Base-by-base conservation (phyloP, 2,329 filamentous ascomycete genomes). In the Fusarium xylarioides region DNA sequence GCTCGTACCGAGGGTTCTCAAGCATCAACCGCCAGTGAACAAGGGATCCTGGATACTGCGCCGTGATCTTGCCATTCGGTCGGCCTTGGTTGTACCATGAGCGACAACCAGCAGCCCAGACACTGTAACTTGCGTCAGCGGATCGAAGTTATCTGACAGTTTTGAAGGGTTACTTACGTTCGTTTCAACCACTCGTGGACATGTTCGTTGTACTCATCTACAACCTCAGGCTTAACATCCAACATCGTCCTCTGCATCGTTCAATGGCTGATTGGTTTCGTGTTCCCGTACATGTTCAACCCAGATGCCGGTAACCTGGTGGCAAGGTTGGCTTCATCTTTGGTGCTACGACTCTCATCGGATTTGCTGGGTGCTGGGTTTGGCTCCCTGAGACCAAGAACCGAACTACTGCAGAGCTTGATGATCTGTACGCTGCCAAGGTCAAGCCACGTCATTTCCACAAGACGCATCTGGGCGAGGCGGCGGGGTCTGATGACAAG, bases 231-330 rank as follows among this genome's bases (percentile, higher is more conserved):
- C 28, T 67, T 67, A 11, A 63, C 64, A 10, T 67, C 64, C 11
- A 34, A 66, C 18, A 57, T 46, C 2, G 49, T 68, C 9, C 44
- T 61, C 21, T 58, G 53, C 3, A n/a, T 47, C 2, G 28, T 55
- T 1, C 52, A 47, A 21, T 61, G 56, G 28, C 37, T 58, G 6
- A 58, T 63, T 28, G 28, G 37, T 7, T 68, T 68, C 34, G 53
- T 71, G 4, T 54, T 67, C 4, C 68, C 68, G 1, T 69, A 69
- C 18, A 47, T 69, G 40, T 71, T 69, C 46, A 71, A 68, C 19
- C 46, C 52, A 12, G 65, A 69, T 15, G 50, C 60, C 5, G 60
- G 55, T 7, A 71, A 71, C n/a, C 53, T 2, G 55, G 55, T 2
- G 60, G 44, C 7, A 70, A 69, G 43, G 61, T 61, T 30, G 61